phyloP scores from a whole-genome alignment of 1,284 basidiomycete genomes.

The Trametes hirsuta region DNA sequence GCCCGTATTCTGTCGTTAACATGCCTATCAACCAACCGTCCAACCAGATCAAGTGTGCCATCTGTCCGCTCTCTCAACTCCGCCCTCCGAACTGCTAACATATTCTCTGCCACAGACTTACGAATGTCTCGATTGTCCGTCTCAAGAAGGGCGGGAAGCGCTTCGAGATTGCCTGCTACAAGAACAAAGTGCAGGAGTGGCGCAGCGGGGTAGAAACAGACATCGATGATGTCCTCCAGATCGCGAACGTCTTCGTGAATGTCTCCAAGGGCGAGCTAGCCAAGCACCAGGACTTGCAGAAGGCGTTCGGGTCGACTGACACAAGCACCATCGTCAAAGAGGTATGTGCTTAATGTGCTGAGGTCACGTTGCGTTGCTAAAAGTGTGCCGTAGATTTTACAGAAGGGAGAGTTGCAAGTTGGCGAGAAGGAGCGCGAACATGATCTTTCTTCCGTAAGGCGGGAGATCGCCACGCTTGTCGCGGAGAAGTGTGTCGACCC shows the following conservation, averaged over 20 bases:
- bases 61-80: slow-evolving; percentile 5
- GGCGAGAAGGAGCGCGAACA: slow-evolving; percentile 96
- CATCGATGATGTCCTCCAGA: slow-evolving; percentile 96
- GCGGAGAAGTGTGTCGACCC: slow-evolving; percentile 97
- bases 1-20: not conserved
- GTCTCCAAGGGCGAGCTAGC: slow-evolving; percentile 97
- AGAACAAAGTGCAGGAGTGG: slow-evolving; percentile 99
- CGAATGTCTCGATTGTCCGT: slow-evolving; percentile 95
- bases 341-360: slow-evolving; percentile 45
- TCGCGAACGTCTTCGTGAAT: slow-evolving; percentile 94
- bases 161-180: slow-evolving; percentile 99
- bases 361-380: not conserved
- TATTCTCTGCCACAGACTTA: slow-evolving; percentile 60
- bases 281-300: slow-evolving; percentile 87
- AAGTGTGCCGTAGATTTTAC: slow-evolving; percentile 69
- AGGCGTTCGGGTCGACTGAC: slow-evolving; percentile 85
- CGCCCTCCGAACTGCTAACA: slow-evolving; percentile 14
- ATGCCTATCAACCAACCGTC: slow-evolving; percentile 82
- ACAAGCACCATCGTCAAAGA: slow-evolving; percentile 81
- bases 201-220: slow-evolving; percentile 92
- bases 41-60: slow-evolving; percentile 79
- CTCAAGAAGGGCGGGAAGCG: slow-evolving; percentile 97
- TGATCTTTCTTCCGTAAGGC: slow-evolving; percentile 81
- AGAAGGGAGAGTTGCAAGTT: slow-evolving; percentile 96
- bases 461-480: slow-evolving; percentile 94